A percentile compares a stretch with the other conserved stretches of the same genome.
These are phyloP conservation scores for Mortierella sp. DNA, from an alignment of 371 early-diverging fungal genomes.

Conservation along the genomic window DNA sequence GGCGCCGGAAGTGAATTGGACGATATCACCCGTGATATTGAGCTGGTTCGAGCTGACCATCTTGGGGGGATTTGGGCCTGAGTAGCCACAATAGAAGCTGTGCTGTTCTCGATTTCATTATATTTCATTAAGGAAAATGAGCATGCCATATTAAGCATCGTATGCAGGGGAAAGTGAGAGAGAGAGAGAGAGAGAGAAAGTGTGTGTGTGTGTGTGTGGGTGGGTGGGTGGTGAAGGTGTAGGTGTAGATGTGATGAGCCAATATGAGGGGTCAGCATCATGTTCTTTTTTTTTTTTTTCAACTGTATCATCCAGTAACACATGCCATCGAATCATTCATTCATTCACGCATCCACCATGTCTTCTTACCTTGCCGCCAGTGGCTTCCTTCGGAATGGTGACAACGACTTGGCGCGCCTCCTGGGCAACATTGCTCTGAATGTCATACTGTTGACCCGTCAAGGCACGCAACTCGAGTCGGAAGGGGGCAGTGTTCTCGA, in stretches of 20 bases:
- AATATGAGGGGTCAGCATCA: no score
- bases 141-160: no score
- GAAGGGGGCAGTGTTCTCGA: constrained; percentile 9
- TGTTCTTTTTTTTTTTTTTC: no score
- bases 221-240: no score
- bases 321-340: no score
- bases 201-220: no score
- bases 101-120: constrained; percentile 13
- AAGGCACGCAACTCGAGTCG: constrained; percentile 14
- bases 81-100: constrained; percentile 27
- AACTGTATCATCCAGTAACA: no score
- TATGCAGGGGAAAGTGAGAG: no score
- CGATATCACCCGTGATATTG: constrained; percentile 6
- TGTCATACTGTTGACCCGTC: constrained; percentile 14
- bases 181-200: no score
- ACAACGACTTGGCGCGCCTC: not conserved
- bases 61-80: not conserved
- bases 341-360: no score
- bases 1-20: not conserved
- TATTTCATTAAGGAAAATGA: no score
- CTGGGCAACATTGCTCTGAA: constrained; percentile 18
- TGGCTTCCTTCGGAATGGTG: constrained; percentile 20
- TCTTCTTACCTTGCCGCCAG: constrained; percentile 29
- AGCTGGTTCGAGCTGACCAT: constrained; percentile 10
- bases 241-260: no score